Base-by-base conservation (phyloP, 2,329 filamentous ascomycete genomes). In the Alternaria triticina region DNA sequence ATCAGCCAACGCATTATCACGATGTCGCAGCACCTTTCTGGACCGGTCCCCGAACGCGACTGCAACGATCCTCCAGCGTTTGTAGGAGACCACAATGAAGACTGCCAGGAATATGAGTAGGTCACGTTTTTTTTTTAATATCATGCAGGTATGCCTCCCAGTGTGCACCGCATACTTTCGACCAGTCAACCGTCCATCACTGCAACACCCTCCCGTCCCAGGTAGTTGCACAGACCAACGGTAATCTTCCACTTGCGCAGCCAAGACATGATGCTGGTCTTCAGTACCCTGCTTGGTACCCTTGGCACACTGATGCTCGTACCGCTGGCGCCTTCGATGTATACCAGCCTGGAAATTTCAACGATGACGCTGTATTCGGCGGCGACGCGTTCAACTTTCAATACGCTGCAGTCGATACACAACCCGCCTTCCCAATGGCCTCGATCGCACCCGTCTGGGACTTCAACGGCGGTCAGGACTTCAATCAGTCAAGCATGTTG, bases 41-140 rank as follows among this genome's bases (percentile, higher is more conserved):
- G 7, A 43, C 10, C n/a, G 4, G 11, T 9, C 4, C 6, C 9
- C 17, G 20, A 27, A 6, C 40, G n/a, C n/a, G 40, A 43, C 7
- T 10, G n/a, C n/a, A 10, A 20, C n/a, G 5, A 43, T 22, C 1
- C 10, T 11, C 11, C 45, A 47, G 45, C 20, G 6, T 47, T 12
- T 47, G 20, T 12, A 27, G 8, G 2, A 27, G 2, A 27, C 27
- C 27, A 27, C 27, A 10, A 27, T 8, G 27, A 27, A 8, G 27
- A 27, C 27, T 2, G 10, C 8, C 27, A 27, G 8, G 27, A 27
- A 2, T 27, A 49, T 6, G 5, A 23, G 58, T 58, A 28, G 46
- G 44, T 27, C 8, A 27, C 27, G 6, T 27, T 27, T 27, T 64
- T 64, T 64, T 63, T 63, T 64, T 64, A 57, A 64, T 46, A 54